Evolutionary conservation across 2,329 filamentous ascomycete species (phyloP), one percentile per base, ranked within the genome.

Genomic region (Penicillium sp.): DNA sequence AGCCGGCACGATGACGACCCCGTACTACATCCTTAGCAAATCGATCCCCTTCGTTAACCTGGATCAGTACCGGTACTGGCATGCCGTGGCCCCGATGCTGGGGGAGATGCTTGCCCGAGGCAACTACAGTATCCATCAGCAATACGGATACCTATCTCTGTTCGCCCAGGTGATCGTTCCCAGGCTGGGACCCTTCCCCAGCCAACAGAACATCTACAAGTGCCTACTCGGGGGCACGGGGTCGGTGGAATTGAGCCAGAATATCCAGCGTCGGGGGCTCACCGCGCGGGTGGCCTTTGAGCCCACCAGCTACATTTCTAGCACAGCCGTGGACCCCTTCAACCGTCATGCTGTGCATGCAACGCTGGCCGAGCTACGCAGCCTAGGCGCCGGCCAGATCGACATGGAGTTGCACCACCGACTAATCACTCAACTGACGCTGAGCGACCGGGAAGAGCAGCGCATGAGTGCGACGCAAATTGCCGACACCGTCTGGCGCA

Each of bases 181-280:
- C 5, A 54, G 53, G 10, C 30, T 65, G 12, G 61, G 64, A 0
- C 55, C 62, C 4, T 64, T 64, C 22, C 62, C 62, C 0, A 47
- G 33, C 4, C 33, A 45, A 2, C 51, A 45, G 15, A 44, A 58
- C 2, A 49, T 56, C 9, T 64, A 62, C 44, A 51, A 42, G n/a
- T 58, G 53, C 35, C 26, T 64, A 6, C 56, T 62, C 7, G 60
- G 60, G 2, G 62, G 62, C 17, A 51, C 53, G 1, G 62, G 56
- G 15, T 54, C 60, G 8, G 44, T 62, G 12, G 62, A 64, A 28
- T 57, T 64, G 12, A 66, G 64, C 26, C 64, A 66, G 26, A 66
- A 64, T 30, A 59, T 64, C n/a, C 58, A 58, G 15, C 51, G 37
- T 40, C 6, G 7, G 1, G 49, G 28, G 1, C 26, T 30, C n/a